Evolutionary conservation across 169 alveolate genomes (phyloP), one percentile per base, ranked within the genome.

Genomic region (Plasmodium blacklocki): DNA sequence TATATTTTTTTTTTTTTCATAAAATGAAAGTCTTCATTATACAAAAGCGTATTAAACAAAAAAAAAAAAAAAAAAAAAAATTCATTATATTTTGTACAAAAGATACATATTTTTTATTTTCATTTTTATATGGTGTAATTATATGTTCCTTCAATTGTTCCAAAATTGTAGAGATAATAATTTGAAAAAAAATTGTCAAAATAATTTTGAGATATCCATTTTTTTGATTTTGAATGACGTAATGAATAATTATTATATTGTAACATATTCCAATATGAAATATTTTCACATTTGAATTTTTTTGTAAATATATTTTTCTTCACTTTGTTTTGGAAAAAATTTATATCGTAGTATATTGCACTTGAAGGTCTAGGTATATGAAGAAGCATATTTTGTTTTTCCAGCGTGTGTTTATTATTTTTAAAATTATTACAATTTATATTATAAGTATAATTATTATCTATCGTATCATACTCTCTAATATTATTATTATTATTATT

Each of bases 291-390:
- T 66, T 78, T 78, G 52, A 18, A 58, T 15, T 50, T 63, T 39
- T 66, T 78, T 45, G 66, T 64, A 32, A 63, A 78, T 32, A 64
- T 78, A 60, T 64, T 39, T 18, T 78, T 78, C n/a, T 78, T 64
- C 21, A 66, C 56, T 43, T 78, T 78, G 26, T 76, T 64, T 18
- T 78, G 47, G 47, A 78, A 78, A 54, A 78, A 78, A 39, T 78
- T 76, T 45, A 76, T 50, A 59, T 78, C 71, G 47, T 78, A 78
- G 26, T 78, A 64, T 29, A 78, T 59, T 43, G 89, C 52, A 47
- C 89, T 64, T 8, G 89, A 78, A n/a, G 89, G 89, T 66, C 89
- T 63, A 21, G 89, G 89, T 15, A 78, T 70, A 67, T 78, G 64
- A 15, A 64, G 52, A 78, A 64, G 76, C 3, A 78, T 21, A 56